phyloP scores from a whole-genome alignment of 768 basidiomycete species.

The Rhizopogon vinicolor region DNA sequence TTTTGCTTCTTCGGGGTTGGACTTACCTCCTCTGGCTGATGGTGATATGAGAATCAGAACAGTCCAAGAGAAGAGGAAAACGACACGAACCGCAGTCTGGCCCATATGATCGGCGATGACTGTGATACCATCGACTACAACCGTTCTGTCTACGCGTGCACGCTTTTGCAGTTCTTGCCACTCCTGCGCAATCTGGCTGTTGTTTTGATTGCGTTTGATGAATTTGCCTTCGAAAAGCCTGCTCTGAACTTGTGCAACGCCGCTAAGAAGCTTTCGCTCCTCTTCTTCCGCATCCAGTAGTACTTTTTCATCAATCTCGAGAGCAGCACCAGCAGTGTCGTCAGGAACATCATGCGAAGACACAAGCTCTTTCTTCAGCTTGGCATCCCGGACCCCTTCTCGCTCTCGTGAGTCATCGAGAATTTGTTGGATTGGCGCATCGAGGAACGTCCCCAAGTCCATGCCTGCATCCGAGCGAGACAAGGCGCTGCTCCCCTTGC shows the following conservation, averaged over 20 bases:
- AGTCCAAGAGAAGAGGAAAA: background rate
- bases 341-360: constrained; percentile 10
- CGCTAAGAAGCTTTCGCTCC: constrained; percentile 44
- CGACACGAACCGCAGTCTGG: constrained; percentile 20
- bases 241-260: constrained; percentile 55
- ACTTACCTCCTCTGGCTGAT: constrained; percentile 11
- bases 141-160: constrained; percentile 33
- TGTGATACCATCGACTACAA: constrained; percentile 33
- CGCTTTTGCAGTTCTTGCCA: constrained; percentile 46
- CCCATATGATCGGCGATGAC: constrained; percentile 26
- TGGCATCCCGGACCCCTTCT: constrained; percentile 39
- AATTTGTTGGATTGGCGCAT: constrained; percentile 40
- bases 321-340: background rate
- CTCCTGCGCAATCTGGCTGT: constrained; percentile 39
- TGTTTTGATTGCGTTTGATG: constrained; percentile 27
- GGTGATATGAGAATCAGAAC: background rate
- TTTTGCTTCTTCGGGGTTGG: constrained; percentile 25
- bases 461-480: constrained; percentile 32
- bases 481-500: constrained; percentile 54
- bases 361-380: constrained; percentile 37
- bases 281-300: constrained; percentile 48
- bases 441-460: constrained; percentile 39
- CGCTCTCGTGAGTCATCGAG: constrained; percentile 39
- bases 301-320: constrained; percentile 17
- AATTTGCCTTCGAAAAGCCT: constrained; percentile 54